Evolutionary conservation across 2,329 filamentous ascomycete species (phyloP).

Genomic region (Hypoxylon sp.): DNA sequence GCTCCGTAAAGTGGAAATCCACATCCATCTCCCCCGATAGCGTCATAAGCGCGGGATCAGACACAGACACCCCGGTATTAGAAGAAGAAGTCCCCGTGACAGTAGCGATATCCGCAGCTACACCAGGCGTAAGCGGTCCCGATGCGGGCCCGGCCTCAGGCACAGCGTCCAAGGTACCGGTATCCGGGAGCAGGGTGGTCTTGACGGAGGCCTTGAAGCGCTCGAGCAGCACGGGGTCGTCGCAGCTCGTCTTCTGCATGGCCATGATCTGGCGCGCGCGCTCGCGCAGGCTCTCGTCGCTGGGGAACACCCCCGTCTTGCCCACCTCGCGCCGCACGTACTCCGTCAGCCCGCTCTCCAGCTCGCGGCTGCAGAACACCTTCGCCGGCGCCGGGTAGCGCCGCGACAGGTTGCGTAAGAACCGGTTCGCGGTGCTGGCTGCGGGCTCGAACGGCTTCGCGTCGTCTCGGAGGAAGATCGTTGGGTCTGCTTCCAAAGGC

Average conservation of each 20-base stretch:
- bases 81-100: constrained; percentile 7
- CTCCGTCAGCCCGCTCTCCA: constrained; percentile 67
- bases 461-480: constrained; percentile 56
- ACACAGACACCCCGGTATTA: constrained; percentile 3
- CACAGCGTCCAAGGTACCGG: neutral
- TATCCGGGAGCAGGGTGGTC: constrained; percentile 23
- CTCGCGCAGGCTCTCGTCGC: constrained; percentile 63
- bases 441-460: constrained; percentile 61
- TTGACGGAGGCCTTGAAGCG: constrained; percentile 68
- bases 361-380: constrained; percentile 71
- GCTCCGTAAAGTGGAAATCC: constrained; percentile 50
- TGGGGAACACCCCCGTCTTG: constrained; percentile 61
- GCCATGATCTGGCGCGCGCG: constrained; percentile 66
- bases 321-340: constrained; percentile 62
- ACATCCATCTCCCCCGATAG: constrained; percentile 44
- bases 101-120: constrained; percentile 31
- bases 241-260: constrained; percentile 65
- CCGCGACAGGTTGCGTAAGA: constrained; percentile 61
- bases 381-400: constrained; percentile 63
- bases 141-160: neutral
- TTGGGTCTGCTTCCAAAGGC: constrained; percentile 54
- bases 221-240: constrained; percentile 66
- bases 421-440: constrained; percentile 64
- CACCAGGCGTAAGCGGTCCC: constrained; percentile 16
- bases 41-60: constrained; percentile 28